Evolutionary conservation across 805 yeast genomes (phyloP).

Genomic region (Starmerella riodocensis): DNA sequence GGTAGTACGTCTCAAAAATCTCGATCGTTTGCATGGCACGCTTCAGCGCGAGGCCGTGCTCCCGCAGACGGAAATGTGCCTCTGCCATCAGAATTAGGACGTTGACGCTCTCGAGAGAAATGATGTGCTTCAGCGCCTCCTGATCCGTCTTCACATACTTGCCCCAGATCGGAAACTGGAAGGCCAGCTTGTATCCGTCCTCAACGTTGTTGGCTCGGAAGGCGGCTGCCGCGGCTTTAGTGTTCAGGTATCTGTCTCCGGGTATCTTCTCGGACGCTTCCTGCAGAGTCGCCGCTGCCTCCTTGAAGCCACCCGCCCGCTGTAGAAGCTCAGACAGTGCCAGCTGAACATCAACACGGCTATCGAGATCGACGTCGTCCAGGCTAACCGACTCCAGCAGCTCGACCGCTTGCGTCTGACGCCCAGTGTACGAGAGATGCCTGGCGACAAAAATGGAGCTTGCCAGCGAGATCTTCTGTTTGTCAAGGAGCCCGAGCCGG

Average conservation of each 20-base stretch:
- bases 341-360: conserved; percentile 62
- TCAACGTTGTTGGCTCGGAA: conserved; percentile 63
- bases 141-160: conserved; percentile 52
- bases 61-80: conserved; percentile 53
- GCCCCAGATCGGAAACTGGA: conserved; percentile 40
- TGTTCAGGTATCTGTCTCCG: conserved; percentile 83
- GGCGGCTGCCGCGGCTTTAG: conserved; percentile 73
- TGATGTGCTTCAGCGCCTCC: conserved; percentile 68
- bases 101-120: conserved; percentile 85
- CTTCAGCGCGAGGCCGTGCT: conserved; percentile 64
- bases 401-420: conserved; percentile 42
- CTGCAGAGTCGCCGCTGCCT: conserved; percentile 55
- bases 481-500: not conserved
- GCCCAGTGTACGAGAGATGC: conserved; percentile 48
- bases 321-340: conserved; percentile 70
- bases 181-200: conserved; percentile 58
- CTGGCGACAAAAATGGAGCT: conserved; percentile 30
- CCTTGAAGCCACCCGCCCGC: conserved; percentile 45
- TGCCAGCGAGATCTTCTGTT: conserved; percentile 19
- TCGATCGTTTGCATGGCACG: conserved; percentile 55
- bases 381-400: conserved; percentile 48
- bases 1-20: conserved; percentile 54
- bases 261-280: conserved; percentile 63
- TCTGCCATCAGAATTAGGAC: conserved; percentile 75
- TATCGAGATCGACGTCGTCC: conserved; percentile 11